Evolutionary conservation across 2,329 filamentous ascomycete genomes (phyloP), one percentile per base, ranked within the genome.

Genomic region (Clonostachys solani): DNA sequence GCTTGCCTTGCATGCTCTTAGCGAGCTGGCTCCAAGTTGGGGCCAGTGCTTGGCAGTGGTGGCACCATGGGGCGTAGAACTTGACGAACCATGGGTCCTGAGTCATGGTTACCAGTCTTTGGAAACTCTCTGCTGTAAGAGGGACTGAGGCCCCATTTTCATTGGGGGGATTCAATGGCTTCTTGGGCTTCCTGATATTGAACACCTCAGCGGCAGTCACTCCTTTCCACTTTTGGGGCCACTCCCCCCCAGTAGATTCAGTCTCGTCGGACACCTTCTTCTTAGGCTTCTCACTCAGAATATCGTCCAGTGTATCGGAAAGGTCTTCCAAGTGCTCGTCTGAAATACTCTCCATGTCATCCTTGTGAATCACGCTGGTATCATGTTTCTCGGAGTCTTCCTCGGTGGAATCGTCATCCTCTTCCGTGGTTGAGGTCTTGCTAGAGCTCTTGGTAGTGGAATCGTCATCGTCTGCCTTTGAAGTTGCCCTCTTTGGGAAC

Each of bases 81-180:
- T 99, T 99, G 75, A 99, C 84, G 62, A 99, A 96, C 94, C 94
- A 99, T 6, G 92, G 86, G 52, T 97, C 91, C 53, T 88, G 83
- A 0, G 90, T 91, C 63, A 85, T 87, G 4, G 90, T 95, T 42
- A 99, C 92, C 36, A 86, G 74, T 49, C 81, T 83, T 63, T 95
- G 86, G 72, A 99, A 99, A 52, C 76, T 89, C 61, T 96, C 91
- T 1, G 88, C 85, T 3, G 84, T 91, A 45, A 99, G 77, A 7
- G 84, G 69, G 34, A 90, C 75, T 7, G 90, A 95, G 15, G 78
- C 73, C 7, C 94, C 94, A 38, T 85, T 76, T 5, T 82, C 79
- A 55, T 99, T 97, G 18, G 87, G 82, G 10, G 77, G 50, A 43
- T 70, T 66, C 6, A 42, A 17, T 12, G 47, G 45, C 35, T 50